A percentile compares a stretch with the other conserved stretches of the same genome.
phyloP scores from a whole-genome alignment of 2,329 filamentous ascomycete species.

The Colletotrichum chlorophyti region DNA sequence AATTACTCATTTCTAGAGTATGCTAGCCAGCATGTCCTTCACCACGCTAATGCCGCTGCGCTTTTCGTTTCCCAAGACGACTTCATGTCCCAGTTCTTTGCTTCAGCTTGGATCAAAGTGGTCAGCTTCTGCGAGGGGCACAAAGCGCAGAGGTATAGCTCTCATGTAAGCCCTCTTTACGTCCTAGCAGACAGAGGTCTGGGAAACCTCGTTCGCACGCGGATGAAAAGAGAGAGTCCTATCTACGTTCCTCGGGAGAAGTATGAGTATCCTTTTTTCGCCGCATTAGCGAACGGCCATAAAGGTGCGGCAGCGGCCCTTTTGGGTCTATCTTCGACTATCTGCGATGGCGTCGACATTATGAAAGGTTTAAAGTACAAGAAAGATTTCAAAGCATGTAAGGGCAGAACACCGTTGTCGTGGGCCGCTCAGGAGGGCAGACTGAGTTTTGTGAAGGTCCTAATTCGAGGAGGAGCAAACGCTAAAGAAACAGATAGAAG shows the following conservation, averaged over 20 bases:
- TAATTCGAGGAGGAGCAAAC: constrained; percentile 24
- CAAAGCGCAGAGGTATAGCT: constrained; percentile 34
- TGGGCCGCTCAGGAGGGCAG: constrained; percentile 35
- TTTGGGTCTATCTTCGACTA: constrained; percentile 20
- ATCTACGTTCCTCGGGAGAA: constrained; percentile 35
- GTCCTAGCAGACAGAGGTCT: constrained; percentile 40
- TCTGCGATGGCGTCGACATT: constrained; percentile 9
- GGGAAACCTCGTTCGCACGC: constrained; percentile 37
- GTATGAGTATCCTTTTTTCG: constrained; percentile 43
- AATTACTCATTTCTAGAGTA: constrained; percentile 55
- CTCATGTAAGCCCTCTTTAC: constrained; percentile 38
- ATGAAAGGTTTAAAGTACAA: not conserved
- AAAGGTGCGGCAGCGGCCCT: constrained; percentile 35
- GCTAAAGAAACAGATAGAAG: constrained; percentile 3
- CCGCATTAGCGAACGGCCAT: constrained; percentile 39
- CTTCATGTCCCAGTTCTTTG: constrained; percentile 40
- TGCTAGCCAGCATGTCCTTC: constrained; percentile 45
- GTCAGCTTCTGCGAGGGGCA: constrained; percentile 39
- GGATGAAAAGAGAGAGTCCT: constrained; percentile 27
- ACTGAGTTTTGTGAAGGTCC: constrained; percentile 26
- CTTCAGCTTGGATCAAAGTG: constrained; percentile 37
- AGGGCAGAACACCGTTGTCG: constrained; percentile 29
- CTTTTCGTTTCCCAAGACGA: constrained; percentile 31
- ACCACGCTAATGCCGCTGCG: constrained; percentile 47
- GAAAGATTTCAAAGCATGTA: not conserved